Percentiles rank a stretch among this genome's conserved stretches.
Conservation (phyloP, 306 rosid genomes). For the barrel medic (Medicago truncatula) region MtrunA17r5.0-ANR NC_053049.1:14503001-14503500, state of each 20-base stretch:
- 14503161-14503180: constrained; percentile 80
- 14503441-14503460: background rate
- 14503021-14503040: constrained; percentile 46
- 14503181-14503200: constrained; percentile 80
- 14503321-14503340: background rate
- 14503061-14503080: constrained; percentile 79
- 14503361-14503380: background rate
- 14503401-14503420: background rate
- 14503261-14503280: background rate
- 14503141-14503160: constrained; percentile 64
- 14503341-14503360: no score
- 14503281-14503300: background rate
- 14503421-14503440: background rate
- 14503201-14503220: constrained; percentile 89
- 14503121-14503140: constrained; percentile 56
- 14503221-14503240: constrained; percentile 70
- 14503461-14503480: background rate
- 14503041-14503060: constrained; percentile 70
- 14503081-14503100: constrained; percentile 85
- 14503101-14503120: constrained; percentile 66
- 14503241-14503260: constrained; percentile 59
- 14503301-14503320: background rate
- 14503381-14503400: background rate
- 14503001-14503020: constrained; percentile 14
- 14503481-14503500: background rate